These are phyloP conservation scores for Sporothrix curviconia DNA, from an alignment of 2,329 filamentous ascomycete genomes.

Conservation along the genomic window DNA sequence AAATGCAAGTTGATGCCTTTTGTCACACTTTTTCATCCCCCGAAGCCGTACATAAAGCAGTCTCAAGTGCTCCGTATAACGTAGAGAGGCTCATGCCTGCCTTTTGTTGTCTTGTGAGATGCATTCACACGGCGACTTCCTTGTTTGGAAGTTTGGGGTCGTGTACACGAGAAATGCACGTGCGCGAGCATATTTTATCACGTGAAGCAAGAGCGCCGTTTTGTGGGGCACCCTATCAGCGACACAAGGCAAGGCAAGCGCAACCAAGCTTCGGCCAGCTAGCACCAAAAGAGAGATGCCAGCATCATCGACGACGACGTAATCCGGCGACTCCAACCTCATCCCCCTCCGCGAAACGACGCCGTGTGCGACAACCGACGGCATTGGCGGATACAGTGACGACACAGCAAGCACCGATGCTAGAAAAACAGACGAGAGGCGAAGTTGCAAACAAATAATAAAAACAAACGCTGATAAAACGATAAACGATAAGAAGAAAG, in stretches of 20 bases:
- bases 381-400: not conserved
- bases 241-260: not conserved
- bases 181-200: not conserved
- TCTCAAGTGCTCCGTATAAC: no score
- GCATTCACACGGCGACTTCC: not conserved
- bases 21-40: no score
- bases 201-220: not conserved
- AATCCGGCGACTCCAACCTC: not conserved
- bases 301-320: conserved; percentile 2
- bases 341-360: no score
- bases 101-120: not conserved
- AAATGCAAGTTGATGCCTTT: no score
- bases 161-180: not conserved
- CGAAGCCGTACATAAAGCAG: no score
- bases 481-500: not conserved
- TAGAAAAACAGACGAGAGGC: not conserved
- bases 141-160: not conserved
- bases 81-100: no score
- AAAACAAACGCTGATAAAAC: not conserved
- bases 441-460: not conserved
- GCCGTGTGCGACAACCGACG: not conserved
- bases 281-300: no score
- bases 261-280: not conserved
- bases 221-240: not conserved
- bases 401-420: not conserved